Base-by-base conservation (phyloP, 73 alveolate genomes). In the Uronychia setigera region DNA sequence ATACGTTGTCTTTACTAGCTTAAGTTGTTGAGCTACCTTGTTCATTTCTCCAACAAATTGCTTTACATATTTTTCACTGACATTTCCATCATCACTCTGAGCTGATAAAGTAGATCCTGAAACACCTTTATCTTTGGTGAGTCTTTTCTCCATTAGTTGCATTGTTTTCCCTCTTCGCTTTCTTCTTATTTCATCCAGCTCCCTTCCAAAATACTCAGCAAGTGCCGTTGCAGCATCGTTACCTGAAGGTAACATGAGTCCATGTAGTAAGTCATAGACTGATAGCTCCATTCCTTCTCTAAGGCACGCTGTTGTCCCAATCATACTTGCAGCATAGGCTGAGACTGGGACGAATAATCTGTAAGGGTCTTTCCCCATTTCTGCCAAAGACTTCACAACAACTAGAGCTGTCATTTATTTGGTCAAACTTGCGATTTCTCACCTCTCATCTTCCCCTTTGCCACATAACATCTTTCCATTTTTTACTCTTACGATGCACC, bases 31-130 rank as follows among this genome's bases (percentile, higher is more conserved):
- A 14, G 79, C 79, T n/a, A 26, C 28, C 31, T n/a, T 67, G 28
- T 67, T 67, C 79, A 67, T 67, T 67, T 67, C 13, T 67, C 28
- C 28, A 13, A 67, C 79, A 67, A 67, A 67, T 9, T 67, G 32
- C 11, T n/a, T 67, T 14, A 67, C 79, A n/a, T n/a, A n/a, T n/a
- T n/a, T n/a, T n/a, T n/a, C n/a, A n/a, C n/a, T n/a, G n/a, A n/a
- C n/a, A n/a, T n/a, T n/a, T n/a, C n/a, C n/a, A n/a, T n/a, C n/a
- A n/a, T n/a, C n/a, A n/a, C n/a, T n/a, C n/a, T n/a, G n/a, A n/a
- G n/a, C n/a, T n/a, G n/a, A n/a, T n/a, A n/a, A n/a, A n/a, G n/a
- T n/a, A n/a, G n/a, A n/a, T n/a, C n/a, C n/a, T n/a, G n/a, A n/a
- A n/a, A n/a, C n/a, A n/a, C n/a, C n/a, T n/a, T n/a, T n/a, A n/a